phyloP scores from a whole-genome alignment of 768 basidiomycete genomes.

The Sporobolomyces phaffii region DNA sequence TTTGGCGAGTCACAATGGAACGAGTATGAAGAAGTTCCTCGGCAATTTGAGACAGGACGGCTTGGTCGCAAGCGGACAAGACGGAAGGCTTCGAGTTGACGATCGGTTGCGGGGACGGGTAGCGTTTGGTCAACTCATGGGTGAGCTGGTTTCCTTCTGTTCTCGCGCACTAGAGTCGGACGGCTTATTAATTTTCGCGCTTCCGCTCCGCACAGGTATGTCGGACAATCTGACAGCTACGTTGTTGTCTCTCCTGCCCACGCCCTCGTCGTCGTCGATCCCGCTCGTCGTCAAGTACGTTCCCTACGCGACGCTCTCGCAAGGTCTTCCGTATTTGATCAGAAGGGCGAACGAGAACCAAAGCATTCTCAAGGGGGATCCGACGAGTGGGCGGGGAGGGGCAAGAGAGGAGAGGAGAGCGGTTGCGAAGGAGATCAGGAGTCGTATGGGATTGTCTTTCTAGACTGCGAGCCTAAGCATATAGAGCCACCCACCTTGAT shows the following conservation, averaged over 20 bases:
- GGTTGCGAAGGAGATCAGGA: slow-evolving; percentile 37
- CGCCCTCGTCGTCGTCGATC: background rate
- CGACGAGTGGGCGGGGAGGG: slow-evolving; percentile 27
- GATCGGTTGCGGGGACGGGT: slow-evolving; percentile 38
- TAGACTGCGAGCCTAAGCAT: background rate
- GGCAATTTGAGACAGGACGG: slow-evolving; percentile 29
- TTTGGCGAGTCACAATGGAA: slow-evolving; percentile 43
- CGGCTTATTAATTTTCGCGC: background rate
- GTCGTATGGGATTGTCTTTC: slow-evolving; percentile 21
- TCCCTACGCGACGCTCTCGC: slow-evolving; percentile 41
- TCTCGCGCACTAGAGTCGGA: background rate
- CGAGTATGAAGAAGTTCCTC: slow-evolving; percentile 34
- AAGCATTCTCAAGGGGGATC: slow-evolving; percentile 35
- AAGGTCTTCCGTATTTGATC: slow-evolving; percentile 43
- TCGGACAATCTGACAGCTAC: slow-evolving; percentile 37
- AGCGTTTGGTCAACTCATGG: slow-evolving; percentile 42
- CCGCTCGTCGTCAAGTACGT: slow-evolving; percentile 41
- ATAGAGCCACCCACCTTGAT: background rate
- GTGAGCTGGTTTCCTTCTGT: slow-evolving; percentile 11
- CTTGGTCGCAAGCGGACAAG: slow-evolving; percentile 19
- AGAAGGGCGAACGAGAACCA: slow-evolving; percentile 40
- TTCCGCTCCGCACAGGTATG: slow-evolving; percentile 25
- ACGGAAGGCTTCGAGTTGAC: slow-evolving; percentile 35
- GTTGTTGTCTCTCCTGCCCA: slow-evolving; percentile 25
- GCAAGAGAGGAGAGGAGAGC: slow-evolving; percentile 35